These are phyloP conservation scores for Ceratocystis diversiconidia DNA, from an alignment of 2,329 filamentous ascomycete species.

Conservation along the genomic window DNA sequence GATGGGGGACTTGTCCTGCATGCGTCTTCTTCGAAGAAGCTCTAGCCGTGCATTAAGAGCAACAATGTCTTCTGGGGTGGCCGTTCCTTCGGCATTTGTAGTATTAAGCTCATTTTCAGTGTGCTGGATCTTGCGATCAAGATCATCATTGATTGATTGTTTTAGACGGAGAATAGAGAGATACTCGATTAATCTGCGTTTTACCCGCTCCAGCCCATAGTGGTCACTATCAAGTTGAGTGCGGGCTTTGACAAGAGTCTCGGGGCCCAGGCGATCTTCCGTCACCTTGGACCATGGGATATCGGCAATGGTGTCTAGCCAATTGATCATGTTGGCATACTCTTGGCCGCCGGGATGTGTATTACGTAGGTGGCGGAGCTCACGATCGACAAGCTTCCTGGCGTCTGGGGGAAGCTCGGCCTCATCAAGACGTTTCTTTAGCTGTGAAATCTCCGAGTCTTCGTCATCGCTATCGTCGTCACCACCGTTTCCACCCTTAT, in stretches of 20 bases:
- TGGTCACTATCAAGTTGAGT: slow-evolving; percentile 93
- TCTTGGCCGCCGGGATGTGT: slow-evolving; percentile 96
- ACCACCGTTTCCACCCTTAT: slow-evolving; percentile 25
- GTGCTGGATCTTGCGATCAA: slow-evolving; percentile 63
- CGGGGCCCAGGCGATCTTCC: slow-evolving; percentile 68
- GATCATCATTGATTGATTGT: slow-evolving; percentile 71
- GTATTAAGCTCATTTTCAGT: slow-evolving; percentile 40
- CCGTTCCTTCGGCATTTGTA: slow-evolving; percentile 29
- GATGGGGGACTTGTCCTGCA: slow-evolving; percentile 92
- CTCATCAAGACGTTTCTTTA: slow-evolving; percentile 73
- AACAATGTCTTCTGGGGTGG: slow-evolving; percentile 23
- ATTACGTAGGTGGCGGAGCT: slow-evolving; percentile 76
- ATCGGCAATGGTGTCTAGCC: slow-evolving; percentile 83
- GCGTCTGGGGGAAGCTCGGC: slow-evolving; percentile 74
- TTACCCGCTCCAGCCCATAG: slow-evolving; percentile 91
- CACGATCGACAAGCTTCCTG: slow-evolving; percentile 76
- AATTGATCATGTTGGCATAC: slow-evolving; percentile 84
- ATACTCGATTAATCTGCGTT: slow-evolving; percentile 91
- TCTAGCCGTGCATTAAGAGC: slow-evolving; percentile 49
- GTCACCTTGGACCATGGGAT: slow-evolving; percentile 83
- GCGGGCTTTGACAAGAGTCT: slow-evolving; percentile 64
- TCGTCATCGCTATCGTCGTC: slow-evolving; percentile 65
- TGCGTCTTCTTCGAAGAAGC: slow-evolving; percentile 63
- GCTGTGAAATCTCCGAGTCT: slow-evolving; percentile 75
- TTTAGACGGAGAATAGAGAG: slow-evolving; percentile 91